Conservation (phyloP, 352 stramenopile species). For the Phytophthora hybrid region DNA sequence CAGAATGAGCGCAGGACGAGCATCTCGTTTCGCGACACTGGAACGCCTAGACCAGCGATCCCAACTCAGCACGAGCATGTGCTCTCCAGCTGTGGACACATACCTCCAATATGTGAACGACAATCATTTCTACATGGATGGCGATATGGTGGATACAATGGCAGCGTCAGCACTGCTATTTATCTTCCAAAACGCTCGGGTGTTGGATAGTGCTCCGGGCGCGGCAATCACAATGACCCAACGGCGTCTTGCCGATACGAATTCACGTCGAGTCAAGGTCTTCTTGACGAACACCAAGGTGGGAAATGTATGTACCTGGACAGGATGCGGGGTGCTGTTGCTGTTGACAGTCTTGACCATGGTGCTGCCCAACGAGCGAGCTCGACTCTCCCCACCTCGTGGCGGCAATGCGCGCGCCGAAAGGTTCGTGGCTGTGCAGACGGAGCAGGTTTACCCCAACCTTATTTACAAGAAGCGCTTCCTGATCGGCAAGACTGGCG, state of each 20-base stretch:
- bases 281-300: conserved; percentile 70
- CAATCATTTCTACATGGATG: conserved; percentile 44
- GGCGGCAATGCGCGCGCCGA: conserved; percentile 66
- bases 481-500: conserved; percentile 70
- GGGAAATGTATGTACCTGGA: conserved; percentile 60
- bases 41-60: conserved; percentile 31
- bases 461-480: conserved; percentile 85
- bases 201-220: conserved; percentile 36
- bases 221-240: conserved; percentile 25
- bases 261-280: conserved; percentile 41
- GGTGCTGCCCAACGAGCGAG: conserved; percentile 60
- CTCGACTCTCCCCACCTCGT: conserved; percentile 53
- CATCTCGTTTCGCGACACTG: conserved; percentile 23
- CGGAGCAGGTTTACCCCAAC: conserved; percentile 78
- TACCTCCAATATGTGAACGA: conserved; percentile 43
- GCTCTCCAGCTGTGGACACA: conserved; percentile 40
- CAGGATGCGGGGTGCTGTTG: conserved; percentile 49
- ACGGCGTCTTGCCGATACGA: conserved; percentile 39
- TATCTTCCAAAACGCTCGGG: conserved; percentile 61
- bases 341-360: conserved; percentile 61
- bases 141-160: conserved; percentile 46
- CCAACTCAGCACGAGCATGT: conserved; percentile 2
- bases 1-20: conserved; percentile 18
- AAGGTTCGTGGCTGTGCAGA: conserved; percentile 74
- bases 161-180: conserved; percentile 55